Percentiles rank a stretch among this genome's conserved stretches.
phyloP scores from a whole-genome alignment of 148 eudicot species.

The Vaccinium vitisidaea region DNA sequence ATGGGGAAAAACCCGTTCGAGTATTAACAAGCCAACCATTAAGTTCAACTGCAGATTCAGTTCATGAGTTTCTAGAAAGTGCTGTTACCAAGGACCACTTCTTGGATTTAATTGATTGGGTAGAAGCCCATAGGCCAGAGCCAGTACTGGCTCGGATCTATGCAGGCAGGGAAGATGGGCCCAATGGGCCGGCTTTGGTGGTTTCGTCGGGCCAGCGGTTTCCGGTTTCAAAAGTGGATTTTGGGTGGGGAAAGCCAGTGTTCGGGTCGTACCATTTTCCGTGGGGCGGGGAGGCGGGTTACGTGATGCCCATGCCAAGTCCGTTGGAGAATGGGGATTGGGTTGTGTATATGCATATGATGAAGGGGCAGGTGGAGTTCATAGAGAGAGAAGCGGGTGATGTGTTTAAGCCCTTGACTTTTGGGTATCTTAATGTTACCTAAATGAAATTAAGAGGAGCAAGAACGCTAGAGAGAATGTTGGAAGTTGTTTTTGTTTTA shows the following conservation, averaged over 20 bases:
- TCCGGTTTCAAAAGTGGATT: constrained; percentile 54
- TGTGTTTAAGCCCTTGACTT: constrained; percentile 46
- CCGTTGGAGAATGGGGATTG: constrained; percentile 62
- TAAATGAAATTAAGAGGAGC: neutral
- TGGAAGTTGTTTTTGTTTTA: too few relatives aligned
- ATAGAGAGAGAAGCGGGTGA: constrained; percentile 37
- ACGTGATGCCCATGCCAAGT: constrained; percentile 83
- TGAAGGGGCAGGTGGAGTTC: constrained; percentile 50
- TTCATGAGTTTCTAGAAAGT: constrained; percentile 39
- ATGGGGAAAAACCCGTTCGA: constrained; percentile 28
- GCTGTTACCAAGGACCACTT: constrained; percentile 59
- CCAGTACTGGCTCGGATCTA: constrained; percentile 47
- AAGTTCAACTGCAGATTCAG: constrained; percentile 27
- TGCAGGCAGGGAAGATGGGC: constrained; percentile 16
- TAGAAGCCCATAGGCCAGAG: constrained; percentile 62
- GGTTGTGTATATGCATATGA: constrained; percentile 69
- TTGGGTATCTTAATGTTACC: constrained; percentile 17
- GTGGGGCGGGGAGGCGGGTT: constrained; percentile 64
- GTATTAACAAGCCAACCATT: constrained; percentile 34
- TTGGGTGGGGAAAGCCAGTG: constrained; percentile 70
- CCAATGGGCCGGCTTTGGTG: constrained; percentile 58
- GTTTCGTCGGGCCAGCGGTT: constrained; percentile 68
- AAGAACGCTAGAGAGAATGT: too few relatives aligned
- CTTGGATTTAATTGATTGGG: constrained; percentile 67
- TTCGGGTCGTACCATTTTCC: constrained; percentile 77